Evolutionary conservation across 768 basidiomycete species (phyloP).

Genomic region (Mycena rebaudengoi): DNA sequence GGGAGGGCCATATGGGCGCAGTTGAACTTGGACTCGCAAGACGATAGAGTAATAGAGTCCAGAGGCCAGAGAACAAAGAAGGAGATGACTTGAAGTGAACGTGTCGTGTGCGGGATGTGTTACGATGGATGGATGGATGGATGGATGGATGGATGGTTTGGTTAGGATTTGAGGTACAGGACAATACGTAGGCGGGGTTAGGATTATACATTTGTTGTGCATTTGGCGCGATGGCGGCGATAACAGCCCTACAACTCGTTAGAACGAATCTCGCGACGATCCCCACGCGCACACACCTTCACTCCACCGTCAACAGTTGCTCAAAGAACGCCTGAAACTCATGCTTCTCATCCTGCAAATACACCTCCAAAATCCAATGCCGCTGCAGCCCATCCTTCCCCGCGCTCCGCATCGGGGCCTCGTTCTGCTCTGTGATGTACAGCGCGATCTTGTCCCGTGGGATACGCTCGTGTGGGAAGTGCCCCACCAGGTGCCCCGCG

Average conservation of each 20-base stretch:
- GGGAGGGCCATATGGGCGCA: no score
- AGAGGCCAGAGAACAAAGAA: no score
- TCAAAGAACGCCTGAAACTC: conserved; percentile 8
- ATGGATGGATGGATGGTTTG: no score
- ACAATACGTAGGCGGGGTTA: not conserved
- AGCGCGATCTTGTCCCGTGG: conserved; percentile 7
- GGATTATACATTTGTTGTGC: conserved; percentile 1
- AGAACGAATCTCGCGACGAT: not conserved
- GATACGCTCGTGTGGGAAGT: conserved; percentile 15
- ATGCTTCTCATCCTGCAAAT: conserved; percentile 7
- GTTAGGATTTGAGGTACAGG: no score
- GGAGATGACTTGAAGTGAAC: no score
- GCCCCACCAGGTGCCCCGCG: conserved; percentile 11
- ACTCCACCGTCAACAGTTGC: conserved; percentile 8
- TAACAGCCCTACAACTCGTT: not conserved
- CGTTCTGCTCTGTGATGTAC: conserved; percentile 7
- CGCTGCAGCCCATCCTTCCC: conserved; percentile 10
- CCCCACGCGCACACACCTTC: not conserved
- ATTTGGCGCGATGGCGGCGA: not conserved
- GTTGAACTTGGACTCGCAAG: no score
- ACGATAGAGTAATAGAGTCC: no score
- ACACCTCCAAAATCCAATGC: conserved; percentile 11
- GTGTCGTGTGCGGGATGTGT: no score
- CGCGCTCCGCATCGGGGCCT: conserved; percentile 1
- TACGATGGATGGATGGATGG: no score